These are phyloP conservation scores for Alternaria postmessia DNA, from an alignment of 2,329 filamentous ascomycete species.

Conservation along the genomic window DNA sequence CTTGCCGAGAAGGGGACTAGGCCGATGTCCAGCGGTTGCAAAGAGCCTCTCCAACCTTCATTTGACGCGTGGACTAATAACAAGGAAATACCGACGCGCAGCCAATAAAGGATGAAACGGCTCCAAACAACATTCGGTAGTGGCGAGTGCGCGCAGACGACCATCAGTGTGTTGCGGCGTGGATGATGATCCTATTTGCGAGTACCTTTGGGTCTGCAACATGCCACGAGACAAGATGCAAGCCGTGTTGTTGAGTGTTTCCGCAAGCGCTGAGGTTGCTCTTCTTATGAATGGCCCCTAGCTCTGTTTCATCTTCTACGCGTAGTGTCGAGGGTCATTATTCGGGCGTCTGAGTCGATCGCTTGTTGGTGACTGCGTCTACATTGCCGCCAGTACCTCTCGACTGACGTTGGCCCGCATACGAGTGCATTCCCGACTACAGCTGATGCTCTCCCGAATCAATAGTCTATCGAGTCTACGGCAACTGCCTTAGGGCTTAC, in stretches of 20 bases:
- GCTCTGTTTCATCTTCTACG: slow-evolving; percentile 41
- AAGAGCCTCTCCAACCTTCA: slow-evolving; percentile 12
- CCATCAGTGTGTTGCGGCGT: slow-evolving; percentile 25
- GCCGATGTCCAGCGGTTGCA: slow-evolving; percentile 23
- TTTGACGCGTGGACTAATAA: slow-evolving; percentile 12
- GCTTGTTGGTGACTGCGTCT: slow-evolving; percentile 22
- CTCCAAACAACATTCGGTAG: not conserved
- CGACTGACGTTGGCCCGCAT: slow-evolving; percentile 10
- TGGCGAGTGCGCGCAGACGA: slow-evolving; percentile 14
- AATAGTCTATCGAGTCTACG: not conserved
- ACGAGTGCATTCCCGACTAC: slow-evolving; percentile 4
- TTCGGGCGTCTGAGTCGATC: slow-evolving; percentile 33
- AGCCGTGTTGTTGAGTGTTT: slow-evolving; percentile 15
- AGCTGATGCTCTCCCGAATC: not conserved
- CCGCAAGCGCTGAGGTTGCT: slow-evolving; percentile 42
- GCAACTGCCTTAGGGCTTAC: not conserved
- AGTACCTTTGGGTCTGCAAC: not conserved
- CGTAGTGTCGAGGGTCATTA: slow-evolving; percentile 33
- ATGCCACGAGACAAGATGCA: slow-evolving; percentile 22
- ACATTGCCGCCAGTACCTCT: slow-evolving; percentile 19
- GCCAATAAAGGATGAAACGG: slow-evolving; percentile 6
- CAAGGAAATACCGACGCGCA: slow-evolving; percentile 5
- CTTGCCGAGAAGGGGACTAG: slow-evolving; percentile 41
- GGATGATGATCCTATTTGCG: slow-evolving; percentile 7
- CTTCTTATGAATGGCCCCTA: slow-evolving; percentile 35